Conservation (phyloP, 1,139 yeast genomes). For the Meyerozyma smithsonii region DNA sequence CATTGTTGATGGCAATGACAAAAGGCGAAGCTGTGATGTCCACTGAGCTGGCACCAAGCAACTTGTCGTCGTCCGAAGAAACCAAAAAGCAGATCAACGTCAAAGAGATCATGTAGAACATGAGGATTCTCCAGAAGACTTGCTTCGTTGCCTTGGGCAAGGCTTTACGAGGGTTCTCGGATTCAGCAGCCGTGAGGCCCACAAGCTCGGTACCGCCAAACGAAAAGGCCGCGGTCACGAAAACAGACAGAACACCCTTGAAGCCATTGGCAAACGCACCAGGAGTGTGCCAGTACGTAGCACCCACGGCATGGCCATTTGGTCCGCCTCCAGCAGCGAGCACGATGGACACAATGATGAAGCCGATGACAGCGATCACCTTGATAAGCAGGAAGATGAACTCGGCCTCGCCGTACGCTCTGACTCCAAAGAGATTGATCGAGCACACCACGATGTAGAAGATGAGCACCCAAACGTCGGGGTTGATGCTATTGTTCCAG, state of each 20-base stretch:
- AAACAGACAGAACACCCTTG: constrained; percentile 45
- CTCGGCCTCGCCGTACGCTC: constrained; percentile 33
- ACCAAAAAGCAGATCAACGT: constrained; percentile 30
- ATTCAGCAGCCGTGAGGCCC: constrained; percentile 39
- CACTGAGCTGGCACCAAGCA: constrained; percentile 30
- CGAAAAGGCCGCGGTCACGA: constrained; percentile 54
- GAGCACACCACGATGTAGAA: constrained; percentile 24
- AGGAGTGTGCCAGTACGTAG: constrained; percentile 27
- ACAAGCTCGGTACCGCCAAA: constrained; percentile 48
- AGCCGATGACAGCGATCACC: constrained; percentile 28
- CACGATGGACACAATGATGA: constrained; percentile 27
- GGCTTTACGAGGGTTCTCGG: constrained; percentile 34
- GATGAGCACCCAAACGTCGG: constrained; percentile 30
- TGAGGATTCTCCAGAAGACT: constrained; percentile 32
- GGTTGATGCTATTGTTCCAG: constrained; percentile 26
- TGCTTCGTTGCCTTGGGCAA: constrained; percentile 39
- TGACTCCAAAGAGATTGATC: constrained; percentile 31
- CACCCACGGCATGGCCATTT: constrained; percentile 20
- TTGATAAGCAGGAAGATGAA: constrained; percentile 27
- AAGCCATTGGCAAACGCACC: constrained; percentile 36
- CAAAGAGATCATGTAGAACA: constrained; percentile 30
- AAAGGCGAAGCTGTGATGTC: constrained; percentile 51
- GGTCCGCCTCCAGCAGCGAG: constrained; percentile 33
- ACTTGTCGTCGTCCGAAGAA: constrained; percentile 28
- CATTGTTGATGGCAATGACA: constrained; percentile 54